These are phyloP conservation scores for Stachybotrys chartarum DNA, from an alignment of 2,329 filamentous ascomycete genomes.

Conservation along the genomic window DNA sequence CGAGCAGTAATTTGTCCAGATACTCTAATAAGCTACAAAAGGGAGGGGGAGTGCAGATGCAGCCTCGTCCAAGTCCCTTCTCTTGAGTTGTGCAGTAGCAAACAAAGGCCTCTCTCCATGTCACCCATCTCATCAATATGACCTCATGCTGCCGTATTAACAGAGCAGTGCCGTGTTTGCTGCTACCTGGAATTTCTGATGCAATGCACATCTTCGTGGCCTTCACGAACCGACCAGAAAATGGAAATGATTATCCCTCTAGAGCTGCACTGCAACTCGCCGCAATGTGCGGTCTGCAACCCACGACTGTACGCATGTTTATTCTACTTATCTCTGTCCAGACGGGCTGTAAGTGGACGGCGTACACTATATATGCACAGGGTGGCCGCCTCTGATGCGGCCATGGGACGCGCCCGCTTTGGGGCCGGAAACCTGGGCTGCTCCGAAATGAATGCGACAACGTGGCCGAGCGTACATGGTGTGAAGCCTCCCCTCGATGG, in stretches of 20 bases:
- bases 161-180: too few relatives aligned
- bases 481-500: neutral
- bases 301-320: neutral
- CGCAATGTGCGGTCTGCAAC: neutral
- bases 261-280: neutral
- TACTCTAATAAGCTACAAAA: neutral
- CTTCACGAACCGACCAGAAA: neutral
- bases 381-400: conserved; percentile 16
- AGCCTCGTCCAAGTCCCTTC: too few relatives aligned
- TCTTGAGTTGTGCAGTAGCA: too few relatives aligned
- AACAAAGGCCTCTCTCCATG: too few relatives aligned
- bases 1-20: neutral
- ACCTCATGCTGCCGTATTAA: too few relatives aligned
- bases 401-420: conserved; percentile 4
- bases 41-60: too few relatives aligned
- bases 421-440: neutral
- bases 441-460: neutral
- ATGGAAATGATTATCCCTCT: neutral
- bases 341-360: neutral
- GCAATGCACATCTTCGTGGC: too few relatives aligned
- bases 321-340: neutral
- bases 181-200: too few relatives aligned
- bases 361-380: conserved; percentile 8
- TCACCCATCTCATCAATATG: too few relatives aligned
- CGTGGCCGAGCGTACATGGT: neutral